Evolutionary conservation across 83 land plant species (phyloP).

Genomic region (Thuja plicata): DNA sequence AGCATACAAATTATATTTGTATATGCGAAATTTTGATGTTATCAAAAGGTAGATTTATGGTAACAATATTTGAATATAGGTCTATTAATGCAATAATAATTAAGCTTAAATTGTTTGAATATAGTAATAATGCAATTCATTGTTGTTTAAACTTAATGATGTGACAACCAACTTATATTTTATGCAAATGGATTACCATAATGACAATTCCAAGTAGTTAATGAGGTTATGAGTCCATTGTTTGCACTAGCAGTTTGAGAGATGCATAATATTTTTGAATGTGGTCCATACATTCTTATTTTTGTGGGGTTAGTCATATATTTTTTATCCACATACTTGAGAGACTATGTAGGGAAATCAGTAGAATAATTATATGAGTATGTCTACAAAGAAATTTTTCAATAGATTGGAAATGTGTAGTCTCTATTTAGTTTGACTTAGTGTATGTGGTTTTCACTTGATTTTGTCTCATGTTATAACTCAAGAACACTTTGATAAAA

Average conservation of each 20-base stretch:
- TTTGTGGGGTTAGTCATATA: neutral
- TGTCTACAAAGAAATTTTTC: too few relatives aligned
- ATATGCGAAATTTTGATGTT: neutral
- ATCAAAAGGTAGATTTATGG: neutral
- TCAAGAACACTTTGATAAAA: neutral
- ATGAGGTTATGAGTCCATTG: neutral
- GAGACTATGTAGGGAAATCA: too few relatives aligned
- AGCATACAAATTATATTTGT: neutral
- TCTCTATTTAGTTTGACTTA: neutral
- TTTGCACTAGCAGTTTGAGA: neutral
- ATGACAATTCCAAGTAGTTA: neutral
- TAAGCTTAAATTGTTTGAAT: too few relatives aligned
- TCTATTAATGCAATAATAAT: too few relatives aligned
- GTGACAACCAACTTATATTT: too few relatives aligned
- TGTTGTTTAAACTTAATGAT: too few relatives aligned
- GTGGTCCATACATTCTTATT: neutral
- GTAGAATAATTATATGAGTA: too few relatives aligned
- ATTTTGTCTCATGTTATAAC: neutral
- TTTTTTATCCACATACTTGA: neutral
- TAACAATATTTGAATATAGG: neutral
- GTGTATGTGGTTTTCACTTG: neutral
- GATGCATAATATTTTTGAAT: neutral
- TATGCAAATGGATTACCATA: too few relatives aligned
- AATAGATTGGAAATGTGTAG: neutral
- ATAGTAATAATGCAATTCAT: too few relatives aligned